A percentile compares a stretch with the other conserved stretches of the same genome.
phyloP scores from a whole-genome alignment of 1,284 basidiomycete genomes.

The Sutorius eximius region DNA sequence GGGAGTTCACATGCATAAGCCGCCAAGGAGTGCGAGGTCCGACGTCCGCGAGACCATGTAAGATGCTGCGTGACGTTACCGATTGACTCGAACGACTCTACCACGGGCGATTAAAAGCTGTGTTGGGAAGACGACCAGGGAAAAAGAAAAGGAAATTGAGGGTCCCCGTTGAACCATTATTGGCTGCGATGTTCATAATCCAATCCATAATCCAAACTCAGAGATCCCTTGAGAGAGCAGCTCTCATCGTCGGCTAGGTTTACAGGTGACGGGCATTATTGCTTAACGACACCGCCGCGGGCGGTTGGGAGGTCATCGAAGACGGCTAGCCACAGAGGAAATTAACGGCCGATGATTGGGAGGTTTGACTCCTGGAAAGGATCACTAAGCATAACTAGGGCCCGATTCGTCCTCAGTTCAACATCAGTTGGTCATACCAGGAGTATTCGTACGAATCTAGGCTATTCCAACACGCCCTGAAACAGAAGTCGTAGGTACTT shows the following conservation, averaged over 20 bases:
- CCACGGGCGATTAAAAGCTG: background rate
- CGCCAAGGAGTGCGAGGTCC: background rate
- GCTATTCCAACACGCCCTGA: constrained; percentile 7
- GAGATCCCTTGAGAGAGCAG: background rate
- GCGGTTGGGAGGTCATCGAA: too few species aligned
- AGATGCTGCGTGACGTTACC: background rate
- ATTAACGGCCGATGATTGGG: background rate
- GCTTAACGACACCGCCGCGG: background rate
- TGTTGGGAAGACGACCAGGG: background rate
- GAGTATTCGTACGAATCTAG: constrained; percentile 9
- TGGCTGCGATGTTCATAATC: too few species aligned
- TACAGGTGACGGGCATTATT: background rate
- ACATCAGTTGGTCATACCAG: constrained; percentile 13
- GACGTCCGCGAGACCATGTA: background rate
- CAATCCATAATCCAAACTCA: background rate
- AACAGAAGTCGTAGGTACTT: constrained; percentile 12
- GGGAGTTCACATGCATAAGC: background rate
- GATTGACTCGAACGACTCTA: background rate
- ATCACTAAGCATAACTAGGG: background rate
- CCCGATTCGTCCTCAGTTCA: constrained; percentile 1
- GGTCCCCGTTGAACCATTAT: background rate
- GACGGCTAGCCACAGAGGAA: background rate
- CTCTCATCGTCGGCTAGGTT: background rate
- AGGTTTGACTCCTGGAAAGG: background rate
- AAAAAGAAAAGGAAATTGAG: background rate